Evolutionary conservation across 176 grass and related monocot species (phyloP), one percentile per base, ranked within the genome.

Genomic region (Aegilops longissima): DNA sequence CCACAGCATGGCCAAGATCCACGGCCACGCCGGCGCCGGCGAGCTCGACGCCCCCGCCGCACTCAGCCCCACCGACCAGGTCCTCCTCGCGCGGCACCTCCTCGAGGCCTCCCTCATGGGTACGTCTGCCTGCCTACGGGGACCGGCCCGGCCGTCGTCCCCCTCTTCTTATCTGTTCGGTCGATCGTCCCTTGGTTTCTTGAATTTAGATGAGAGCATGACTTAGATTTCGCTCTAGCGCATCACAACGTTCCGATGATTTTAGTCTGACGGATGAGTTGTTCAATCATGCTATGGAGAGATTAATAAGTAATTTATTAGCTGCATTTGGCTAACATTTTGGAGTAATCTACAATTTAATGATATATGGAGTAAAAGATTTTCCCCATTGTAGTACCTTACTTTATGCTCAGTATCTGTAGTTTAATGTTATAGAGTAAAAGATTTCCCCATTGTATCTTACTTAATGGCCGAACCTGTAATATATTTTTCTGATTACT

Each of bases 21-120:
- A 77, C 8, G 45, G 84, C 81, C 86, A 70, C 84, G 83, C 91
- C 73, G 61, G 66, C 18, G 91, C 81, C 25, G 89, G 86, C 13
- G 88, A 90, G 27, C 36, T 90, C 72, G 88, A 90, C 79, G 79
- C 78, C 0, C 36, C 88, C 13, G 38, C 31, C 20, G 80, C 61
- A 10, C 89, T 90, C 73, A 90, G 86, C 39, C 93, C 95, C 61
- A 98, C 95, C 66, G 95, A 98, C 56, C 93, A 98, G 91, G 89
- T 98, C 83, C 93, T 98, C 71, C 71, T 91, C 66, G 87, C 87
- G 34, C 93, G 93, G 6, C 93, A 95, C 87, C 91, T 98, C 73
- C 95, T 98, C 80, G 95, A 98, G 86, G 73, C 89, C 1, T 92
- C 95, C 5, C 89, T 98, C 83, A 92, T 98, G 89, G 95, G 95